Base-by-base conservation (phyloP, 495 filamentous ascomycete genomes). In the Parathielavia appendiculata region DNA sequence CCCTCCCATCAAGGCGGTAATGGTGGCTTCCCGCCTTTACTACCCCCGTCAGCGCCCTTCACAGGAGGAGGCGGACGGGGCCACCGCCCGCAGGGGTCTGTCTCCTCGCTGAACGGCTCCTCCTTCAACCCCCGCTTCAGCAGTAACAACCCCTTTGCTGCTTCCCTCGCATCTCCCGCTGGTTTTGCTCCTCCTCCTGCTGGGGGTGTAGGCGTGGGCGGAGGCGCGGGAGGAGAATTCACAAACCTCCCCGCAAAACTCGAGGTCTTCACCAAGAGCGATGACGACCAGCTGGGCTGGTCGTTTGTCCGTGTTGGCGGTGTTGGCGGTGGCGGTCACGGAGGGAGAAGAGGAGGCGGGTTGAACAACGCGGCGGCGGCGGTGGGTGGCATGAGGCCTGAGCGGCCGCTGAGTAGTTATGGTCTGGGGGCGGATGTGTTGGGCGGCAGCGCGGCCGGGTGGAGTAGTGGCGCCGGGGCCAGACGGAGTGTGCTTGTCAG, bases 201-300 rank as follows among this genome's bases (percentile, higher is more conserved):
- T 14, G 8, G 19, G 17, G 6, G 19, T 19, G 40, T n/a, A 34
- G 49, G 22, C 17, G 1, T 9, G 2, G 30, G 17, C 0, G 51
- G 51, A 1, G 41, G 10, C 13, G 3, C 26, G 6, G 43, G 34
- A 26, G 46, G 23, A 17, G 50, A 62, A 43, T 44, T 65, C 36
- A n/a, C 71, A 67, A 48, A 79, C 69, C 61, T 87, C 80, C 66
- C 75, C 59, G 84, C 88, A 58, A 82, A 82, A 8, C 79, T 96
- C 30, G 83, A 88, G 63, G 83, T 96, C 26, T 95, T 91, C 70
- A 90, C 83, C 69, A 96, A 95, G 73, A 87, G 89, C 26, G 78
- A 90, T 57, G 86, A 91, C 59, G 90, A 71, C 26, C 53, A 91
- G 63, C 75, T 90, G 20, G 89, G 92, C 62, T 96, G 91, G 91